These are phyloP conservation scores for Andrographis paniculata DNA, from an alignment of 305 asterid species.

Conservation along the genomic window DNA sequence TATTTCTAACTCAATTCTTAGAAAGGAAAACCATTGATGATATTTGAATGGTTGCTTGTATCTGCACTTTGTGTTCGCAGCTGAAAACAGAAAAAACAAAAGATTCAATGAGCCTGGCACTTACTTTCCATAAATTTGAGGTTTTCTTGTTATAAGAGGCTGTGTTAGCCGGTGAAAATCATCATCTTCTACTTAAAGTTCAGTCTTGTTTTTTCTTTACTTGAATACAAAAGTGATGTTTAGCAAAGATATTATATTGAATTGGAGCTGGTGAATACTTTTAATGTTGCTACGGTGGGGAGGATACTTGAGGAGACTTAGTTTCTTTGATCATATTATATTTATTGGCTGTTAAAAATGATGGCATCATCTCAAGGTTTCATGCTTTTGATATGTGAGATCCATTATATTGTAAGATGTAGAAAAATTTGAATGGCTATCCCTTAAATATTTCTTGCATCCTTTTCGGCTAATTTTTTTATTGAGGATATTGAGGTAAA, in stretches of 20 bases:
- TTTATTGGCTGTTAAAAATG: neutral
- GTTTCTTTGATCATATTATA: neutral
- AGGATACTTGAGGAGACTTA: neutral
- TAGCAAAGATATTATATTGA: neutral
- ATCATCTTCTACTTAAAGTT: neutral
- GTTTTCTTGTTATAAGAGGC: constrained; percentile 1
- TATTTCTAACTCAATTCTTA: neutral
- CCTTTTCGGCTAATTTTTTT: too few relatives aligned
- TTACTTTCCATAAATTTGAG: neutral
- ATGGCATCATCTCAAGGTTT: neutral
- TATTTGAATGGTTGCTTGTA: neutral
- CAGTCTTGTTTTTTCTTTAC: constrained; percentile 1
- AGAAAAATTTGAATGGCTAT: too few relatives aligned
- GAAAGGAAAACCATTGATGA: neutral
- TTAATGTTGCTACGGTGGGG: neutral
- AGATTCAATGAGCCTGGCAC: too few relatives aligned
- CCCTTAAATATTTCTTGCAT: too few relatives aligned
- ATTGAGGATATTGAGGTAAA: too few relatives aligned
- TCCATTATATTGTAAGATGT: too few relatives aligned
- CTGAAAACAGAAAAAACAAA: too few relatives aligned
- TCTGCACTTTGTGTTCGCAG: too few relatives aligned
- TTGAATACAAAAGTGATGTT: too few relatives aligned
- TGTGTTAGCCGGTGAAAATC: constrained; percentile 1
- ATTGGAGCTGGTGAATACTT: neutral
- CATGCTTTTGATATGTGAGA: too few relatives aligned